Base-by-base conservation (phyloP, 1,284 basidiomycete genomes). In the Ustilago shanxiensis region DNA sequence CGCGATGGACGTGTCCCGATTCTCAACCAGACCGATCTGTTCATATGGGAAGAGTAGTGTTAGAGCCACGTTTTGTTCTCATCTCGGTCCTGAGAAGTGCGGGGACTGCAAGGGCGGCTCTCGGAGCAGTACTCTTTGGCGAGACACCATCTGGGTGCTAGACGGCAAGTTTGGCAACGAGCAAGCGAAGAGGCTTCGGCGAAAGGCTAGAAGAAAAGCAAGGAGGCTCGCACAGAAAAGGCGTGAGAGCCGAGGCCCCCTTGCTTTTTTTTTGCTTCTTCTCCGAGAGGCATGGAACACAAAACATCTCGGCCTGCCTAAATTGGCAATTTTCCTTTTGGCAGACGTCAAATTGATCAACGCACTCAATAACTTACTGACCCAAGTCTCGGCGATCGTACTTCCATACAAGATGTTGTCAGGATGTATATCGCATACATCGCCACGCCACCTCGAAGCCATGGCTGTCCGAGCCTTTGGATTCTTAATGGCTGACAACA, bases 161-260 rank as follows among this genome's bases (percentile, higher is more conserved):
- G 8, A 7, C 35, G 35, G 35, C 14, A 9, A n/a, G n/a, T n/a
- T n/a, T n/a, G n/a, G n/a, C n/a, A n/a, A n/a, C n/a, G n/a, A n/a
- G n/a, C n/a, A n/a, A 37, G 44, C 16, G n/a, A 22, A n/a, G 44
- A 45, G 44, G 44, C 44, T 45, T 45, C 44, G n/a, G 44, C 44
- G 44, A 20, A 13, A 18, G 13, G 13, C 39, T 10, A 14, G n/a
- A 20, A 13, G 44, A 45, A 45, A 45, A 3, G 44, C 35, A 45
- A 45, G 22, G 44, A 45, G 44, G 44, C 44, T 20, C 31, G 31
- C 18, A 22, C 5, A 45, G n/a, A 41, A 20, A 14, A 41, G 39
- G 39, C 39, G 39, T 41, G 22, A 22, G 44, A 47, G 44, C n/a
- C 44, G 47, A 49, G 47, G 24, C 22, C 44, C n/a, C 44, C 24